Percentiles rank a stretch among this genome's conserved stretches.
Evolutionary conservation across 257 asterid species (phyloP).

Genomic region (Plantago major): DNA sequence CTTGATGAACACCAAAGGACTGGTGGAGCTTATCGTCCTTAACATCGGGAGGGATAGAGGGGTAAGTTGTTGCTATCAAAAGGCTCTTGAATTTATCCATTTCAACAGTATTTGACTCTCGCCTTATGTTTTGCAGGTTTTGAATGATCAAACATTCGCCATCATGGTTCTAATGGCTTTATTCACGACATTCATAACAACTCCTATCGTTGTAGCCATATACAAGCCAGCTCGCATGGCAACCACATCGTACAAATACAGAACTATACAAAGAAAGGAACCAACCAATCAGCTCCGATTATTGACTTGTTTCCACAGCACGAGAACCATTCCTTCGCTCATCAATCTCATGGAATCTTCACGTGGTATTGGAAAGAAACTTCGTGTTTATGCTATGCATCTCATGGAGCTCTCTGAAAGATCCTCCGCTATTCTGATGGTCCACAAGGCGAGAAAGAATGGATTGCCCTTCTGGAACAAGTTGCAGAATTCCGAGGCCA

Average conservation of each 20-base stretch:
- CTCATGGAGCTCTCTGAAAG: conserved; percentile 59
- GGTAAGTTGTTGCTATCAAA: conserved; percentile 26
- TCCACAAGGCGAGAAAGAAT: conserved; percentile 44
- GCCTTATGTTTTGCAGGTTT: conserved; percentile 28
- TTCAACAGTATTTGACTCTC: background rate
- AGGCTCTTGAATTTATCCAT: background rate
- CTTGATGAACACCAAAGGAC: conserved; percentile 67
- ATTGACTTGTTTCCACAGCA: conserved; percentile 45
- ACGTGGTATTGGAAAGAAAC: conserved; percentile 45
- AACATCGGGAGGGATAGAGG: conserved; percentile 77
- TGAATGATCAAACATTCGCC: conserved; percentile 56
- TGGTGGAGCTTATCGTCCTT: conserved; percentile 86
- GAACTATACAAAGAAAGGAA: conserved; percentile 39
- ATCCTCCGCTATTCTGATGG: conserved; percentile 57
- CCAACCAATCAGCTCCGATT: conserved; percentile 37
- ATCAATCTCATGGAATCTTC: conserved; percentile 54
- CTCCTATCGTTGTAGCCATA: conserved; percentile 46
- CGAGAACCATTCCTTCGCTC: conserved; percentile 44
- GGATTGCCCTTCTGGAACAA: conserved; percentile 43
- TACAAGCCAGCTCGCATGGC: conserved; percentile 47
- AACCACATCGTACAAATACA: conserved; percentile 29
- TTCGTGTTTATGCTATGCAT: conserved; percentile 51
- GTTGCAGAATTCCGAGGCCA: conserved; percentile 26
- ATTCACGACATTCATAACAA: conserved; percentile 56
- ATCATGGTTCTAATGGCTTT: conserved; percentile 64